These are phyloP conservation scores for Phyllostachys edulis DNA, from an alignment of 176 grass and related monocot species.

Conservation along the genomic window DNA sequence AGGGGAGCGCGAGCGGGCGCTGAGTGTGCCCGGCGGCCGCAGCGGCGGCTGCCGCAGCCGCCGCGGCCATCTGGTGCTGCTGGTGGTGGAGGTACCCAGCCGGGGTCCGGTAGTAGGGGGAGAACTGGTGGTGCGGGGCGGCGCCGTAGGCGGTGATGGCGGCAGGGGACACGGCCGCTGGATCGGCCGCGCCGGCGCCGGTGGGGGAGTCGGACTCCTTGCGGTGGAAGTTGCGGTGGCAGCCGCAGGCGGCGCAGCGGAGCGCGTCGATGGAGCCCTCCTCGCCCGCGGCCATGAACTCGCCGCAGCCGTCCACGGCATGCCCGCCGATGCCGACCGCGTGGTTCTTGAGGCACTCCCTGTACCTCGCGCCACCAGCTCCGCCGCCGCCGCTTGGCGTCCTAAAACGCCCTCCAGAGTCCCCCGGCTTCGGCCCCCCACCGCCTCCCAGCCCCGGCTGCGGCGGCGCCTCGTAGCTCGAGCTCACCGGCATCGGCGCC, in stretches of 20 bases:
- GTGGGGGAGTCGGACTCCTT: slow-evolving; percentile 46
- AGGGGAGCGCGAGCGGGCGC: slow-evolving; percentile 59
- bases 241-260: slow-evolving; percentile 76
- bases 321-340: slow-evolving; percentile 82
- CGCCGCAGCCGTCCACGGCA: slow-evolving; percentile 83
- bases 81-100: slow-evolving; percentile 68
- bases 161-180: slow-evolving; percentile 18
- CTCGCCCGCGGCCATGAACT: slow-evolving; percentile 80
- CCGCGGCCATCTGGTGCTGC: slow-evolving; percentile 54
- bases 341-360: slow-evolving; percentile 95
- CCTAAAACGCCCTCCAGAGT: slow-evolving; percentile 21
- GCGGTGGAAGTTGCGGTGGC: slow-evolving; percentile 93
- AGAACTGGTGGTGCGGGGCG: slow-evolving; percentile 64
- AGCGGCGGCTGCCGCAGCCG: slow-evolving; percentile 28
- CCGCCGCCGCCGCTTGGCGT: neutral
- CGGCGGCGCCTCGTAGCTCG: slow-evolving; percentile 45
- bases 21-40: slow-evolving; percentile 27
- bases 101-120: slow-evolving; percentile 75
- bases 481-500: slow-evolving; percentile 48
- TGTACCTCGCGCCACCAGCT: slow-evolving; percentile 37
- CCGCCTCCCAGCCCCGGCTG: neutral
- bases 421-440: slow-evolving; percentile 20
- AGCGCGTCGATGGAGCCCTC: slow-evolving; percentile 79
- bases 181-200: neutral
- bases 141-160: slow-evolving; percentile 57